These are phyloP conservation scores for Pascua guehoae DNA, from an alignment of 1,284 basidiomycete species.

Conservation along the genomic window DNA sequence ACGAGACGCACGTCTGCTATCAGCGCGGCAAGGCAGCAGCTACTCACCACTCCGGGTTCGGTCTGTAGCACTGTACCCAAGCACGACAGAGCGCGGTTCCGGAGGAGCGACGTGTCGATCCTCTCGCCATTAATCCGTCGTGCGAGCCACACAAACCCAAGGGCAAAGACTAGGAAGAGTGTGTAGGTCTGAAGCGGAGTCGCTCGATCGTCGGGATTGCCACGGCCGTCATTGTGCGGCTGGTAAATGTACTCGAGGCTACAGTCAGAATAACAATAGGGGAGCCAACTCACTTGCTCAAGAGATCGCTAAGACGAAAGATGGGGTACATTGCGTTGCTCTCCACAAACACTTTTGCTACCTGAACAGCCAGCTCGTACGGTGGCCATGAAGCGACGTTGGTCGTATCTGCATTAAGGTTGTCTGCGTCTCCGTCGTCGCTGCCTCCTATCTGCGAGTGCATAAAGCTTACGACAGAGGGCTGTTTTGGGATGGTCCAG, in stretches of 20 bases:
- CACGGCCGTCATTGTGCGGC: background rate
- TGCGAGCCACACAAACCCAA: conserved; percentile 3
- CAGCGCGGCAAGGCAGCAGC: background rate
- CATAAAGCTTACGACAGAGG: conserved; percentile 4
- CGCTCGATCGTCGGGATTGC: conserved; percentile 1
- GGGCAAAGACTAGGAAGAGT: conserved; percentile 6
- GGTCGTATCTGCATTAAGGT: background rate
- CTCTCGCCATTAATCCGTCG: conserved; percentile 4
- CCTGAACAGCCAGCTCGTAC: conserved; percentile 2
- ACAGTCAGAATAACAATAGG: background rate
- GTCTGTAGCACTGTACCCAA: conserved; percentile 4
- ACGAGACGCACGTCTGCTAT: conserved; percentile 5
- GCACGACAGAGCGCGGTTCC: conserved; percentile 3
- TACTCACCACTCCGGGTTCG: conserved; percentile 7
- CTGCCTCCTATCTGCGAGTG: conserved; percentile 2
- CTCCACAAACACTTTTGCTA: conserved; percentile 5
- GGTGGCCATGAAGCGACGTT: conserved; percentile 10
- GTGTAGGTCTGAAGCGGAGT: conserved; percentile 11
- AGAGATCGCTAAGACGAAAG: conserved; percentile 1
- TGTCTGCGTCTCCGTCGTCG: background rate
- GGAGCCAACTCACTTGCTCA: background rate
- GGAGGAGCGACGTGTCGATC: conserved; percentile 10
- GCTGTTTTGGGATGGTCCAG: background rate
- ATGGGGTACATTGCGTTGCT: conserved; percentile 6
- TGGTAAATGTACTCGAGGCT: conserved; percentile 9